phyloP scores from a whole-genome alignment of 2,329 filamentous ascomycete species.

The Ascochyta lentis region DNA sequence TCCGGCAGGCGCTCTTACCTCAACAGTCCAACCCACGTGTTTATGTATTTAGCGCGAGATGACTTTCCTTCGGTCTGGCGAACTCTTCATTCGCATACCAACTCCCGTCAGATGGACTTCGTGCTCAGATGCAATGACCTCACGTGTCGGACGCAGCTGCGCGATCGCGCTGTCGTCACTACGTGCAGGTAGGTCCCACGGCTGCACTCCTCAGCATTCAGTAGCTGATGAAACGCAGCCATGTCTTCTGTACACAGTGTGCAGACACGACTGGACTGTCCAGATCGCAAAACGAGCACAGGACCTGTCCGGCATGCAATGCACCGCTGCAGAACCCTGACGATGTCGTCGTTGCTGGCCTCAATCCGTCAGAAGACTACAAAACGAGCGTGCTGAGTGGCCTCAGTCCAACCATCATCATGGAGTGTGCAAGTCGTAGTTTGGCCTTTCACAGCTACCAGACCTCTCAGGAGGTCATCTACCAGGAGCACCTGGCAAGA shows the following conservation, averaged over 20 bases:
- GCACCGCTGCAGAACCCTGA: constrained; percentile 72
- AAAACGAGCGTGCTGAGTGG: constrained; percentile 87
- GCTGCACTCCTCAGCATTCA: background rate
- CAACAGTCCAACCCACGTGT: constrained; percentile 12
- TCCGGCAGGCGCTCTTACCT: constrained; percentile 23
- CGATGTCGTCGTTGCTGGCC: constrained; percentile 73
- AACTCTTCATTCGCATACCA: background rate
- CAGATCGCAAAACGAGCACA: constrained; percentile 58
- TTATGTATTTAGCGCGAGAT: constrained; percentile 9
- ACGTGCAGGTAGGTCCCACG: constrained; percentile 74
- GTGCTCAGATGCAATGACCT: constrained; percentile 79
- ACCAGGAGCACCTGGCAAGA: constrained; percentile 77
- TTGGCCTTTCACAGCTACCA: constrained; percentile 89
- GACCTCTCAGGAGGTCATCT: constrained; percentile 80
- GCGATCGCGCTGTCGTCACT: constrained; percentile 78
- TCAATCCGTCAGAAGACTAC: constrained; percentile 86
- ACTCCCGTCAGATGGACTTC: constrained; percentile 68
- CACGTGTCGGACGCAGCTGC: constrained; percentile 74
- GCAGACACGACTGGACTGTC: constrained; percentile 70
- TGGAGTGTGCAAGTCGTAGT: constrained; percentile 83
- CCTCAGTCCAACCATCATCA: constrained; percentile 78
- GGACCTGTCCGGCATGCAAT: constrained; percentile 78
- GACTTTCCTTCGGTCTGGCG: constrained; percentile 3
- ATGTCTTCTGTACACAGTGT: constrained; percentile 84
- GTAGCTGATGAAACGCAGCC: constrained; percentile 58